Percentiles rank a stretch among this genome's conserved stretches.
Evolutionary conservation across 2,329 filamentous ascomycete genomes (phyloP).

Genomic region (Neonectria punicea): DNA sequence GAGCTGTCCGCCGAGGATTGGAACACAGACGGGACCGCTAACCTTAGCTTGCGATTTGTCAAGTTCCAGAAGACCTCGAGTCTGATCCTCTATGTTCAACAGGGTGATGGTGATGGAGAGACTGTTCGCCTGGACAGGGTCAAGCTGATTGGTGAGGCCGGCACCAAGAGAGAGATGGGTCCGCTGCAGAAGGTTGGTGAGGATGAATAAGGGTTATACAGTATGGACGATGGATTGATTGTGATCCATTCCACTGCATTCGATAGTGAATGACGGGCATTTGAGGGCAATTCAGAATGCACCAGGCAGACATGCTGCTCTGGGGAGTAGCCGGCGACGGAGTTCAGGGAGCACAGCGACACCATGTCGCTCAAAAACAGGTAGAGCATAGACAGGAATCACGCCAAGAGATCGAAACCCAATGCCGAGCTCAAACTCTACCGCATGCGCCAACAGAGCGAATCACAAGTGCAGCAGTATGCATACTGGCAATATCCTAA

Average conservation of each 20-base stretch:
- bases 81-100: constrained; percentile 87
- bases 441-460: neutral
- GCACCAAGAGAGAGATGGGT: constrained; percentile 91
- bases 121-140: constrained; percentile 86
- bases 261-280: constrained; percentile 9
- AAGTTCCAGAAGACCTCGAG: constrained; percentile 96
- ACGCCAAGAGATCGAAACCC: neutral
- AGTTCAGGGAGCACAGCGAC: constrained; percentile 36
- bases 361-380: constrained; percentile 13
- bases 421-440: neutral
- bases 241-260: constrained; percentile 6
- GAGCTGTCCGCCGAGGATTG: constrained; percentile 81
- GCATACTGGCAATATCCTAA: neutral
- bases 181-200: constrained; percentile 96
- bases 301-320: constrained; percentile 27
- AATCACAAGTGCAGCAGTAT: neutral
- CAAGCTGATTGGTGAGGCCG: constrained; percentile 85
- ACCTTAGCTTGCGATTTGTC: constrained; percentile 83
- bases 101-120: constrained; percentile 85
- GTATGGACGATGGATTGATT: constrained; percentile 12
- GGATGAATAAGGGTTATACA: constrained; percentile 60
- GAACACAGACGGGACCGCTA: constrained; percentile 81
- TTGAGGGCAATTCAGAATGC: constrained; percentile 17
- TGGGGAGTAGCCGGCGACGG: constrained; percentile 21
- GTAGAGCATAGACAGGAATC: constrained; percentile 37